Base-by-base conservation (phyloP, 2,329 filamentous ascomycete genomes). In the Colletotrichum destructivum region DNA sequence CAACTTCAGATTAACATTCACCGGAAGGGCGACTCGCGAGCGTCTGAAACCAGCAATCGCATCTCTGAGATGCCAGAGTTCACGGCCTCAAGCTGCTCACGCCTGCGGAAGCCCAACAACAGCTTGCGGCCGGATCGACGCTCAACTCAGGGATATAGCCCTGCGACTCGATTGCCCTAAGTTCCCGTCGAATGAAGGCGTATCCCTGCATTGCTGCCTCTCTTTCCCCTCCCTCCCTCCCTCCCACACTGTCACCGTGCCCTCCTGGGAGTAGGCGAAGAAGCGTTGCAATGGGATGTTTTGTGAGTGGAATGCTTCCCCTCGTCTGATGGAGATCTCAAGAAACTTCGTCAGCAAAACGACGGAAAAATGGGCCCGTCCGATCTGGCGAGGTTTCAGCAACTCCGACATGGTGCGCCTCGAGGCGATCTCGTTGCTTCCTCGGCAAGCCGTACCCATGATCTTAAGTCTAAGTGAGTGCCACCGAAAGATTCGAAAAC, bases 1-100 rank as follows among this genome's bases (percentile, higher is more conserved):
- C 65, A 18, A 44, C 46, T 55, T 56, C 31, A 49, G 54, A 55
- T 72, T 72, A 63, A 56, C 51, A 69, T 72, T 72, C n/a, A 52
- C 60, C 38, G 55, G 56, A 26, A 72, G 52, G 40, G 51, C 64
- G 47, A 64, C 52, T 69, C 46, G 65, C 65, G 65, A 69, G 52
- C 31, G 35, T 42, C 59, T 72, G 69, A 72, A 72, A 72, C 69
- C 66, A 44, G 31, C 15, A 44, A 54, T 54, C 6, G 47, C 46
- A 60, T 47, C 21, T 64, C 21, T 26, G 60, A 38, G 16, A 31
- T 49, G 52, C 46, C 47, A 72, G 40, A 51, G 65, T 49, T 59
- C 59, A 63, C 21, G 57, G 54, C 42, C 31, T 49, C 31, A 3
- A 49, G 55, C 38, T 55, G 54, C 44, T 31, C 59, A 42, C 54